These are phyloP conservation scores for Astrocystis sublimbata DNA, from an alignment of 495 filamentous ascomycete species.

Conservation along the genomic window DNA sequence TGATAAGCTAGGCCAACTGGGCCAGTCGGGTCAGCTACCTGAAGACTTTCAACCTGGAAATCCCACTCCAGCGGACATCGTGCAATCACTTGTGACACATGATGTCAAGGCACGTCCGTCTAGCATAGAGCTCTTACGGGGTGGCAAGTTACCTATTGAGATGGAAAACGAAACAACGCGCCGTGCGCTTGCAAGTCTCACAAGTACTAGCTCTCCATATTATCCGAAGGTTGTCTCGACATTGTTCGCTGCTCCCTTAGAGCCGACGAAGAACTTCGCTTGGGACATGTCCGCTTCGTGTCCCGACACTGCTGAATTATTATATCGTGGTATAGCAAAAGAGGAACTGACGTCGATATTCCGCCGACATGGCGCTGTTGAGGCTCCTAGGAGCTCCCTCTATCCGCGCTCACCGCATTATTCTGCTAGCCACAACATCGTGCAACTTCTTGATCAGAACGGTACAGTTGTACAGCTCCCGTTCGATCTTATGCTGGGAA, in stretches of 20 bases:
- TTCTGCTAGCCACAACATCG: conserved; percentile 58
- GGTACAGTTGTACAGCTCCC: conserved; percentile 88
- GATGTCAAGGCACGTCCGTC: conserved; percentile 78
- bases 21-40: conserved; percentile 68
- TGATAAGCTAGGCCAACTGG: conserved; percentile 67
- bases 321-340: conserved; percentile 74
- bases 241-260: conserved; percentile 70
- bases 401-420: conserved; percentile 85
- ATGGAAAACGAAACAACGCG: conserved; percentile 90
- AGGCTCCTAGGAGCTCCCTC: conserved; percentile 68
- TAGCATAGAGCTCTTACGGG: conserved; percentile 80
- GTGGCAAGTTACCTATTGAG: conserved; percentile 83
- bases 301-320: conserved; percentile 58
- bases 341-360: conserved; percentile 77
- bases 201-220: conserved; percentile 81
- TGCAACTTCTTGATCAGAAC: conserved; percentile 76
- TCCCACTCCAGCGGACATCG: conserved; percentile 70
- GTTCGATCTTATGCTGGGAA: conserved; percentile 86
- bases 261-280: conserved; percentile 78
- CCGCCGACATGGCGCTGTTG: conserved; percentile 87
- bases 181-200: conserved; percentile 74
- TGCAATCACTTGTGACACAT: conserved; percentile 78
- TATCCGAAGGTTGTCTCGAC: conserved; percentile 85
- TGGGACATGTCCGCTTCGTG: conserved; percentile 72
- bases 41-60: conserved; percentile 72